Base-by-base conservation (phyloP, 805 yeast species). In the Suhomyces tanzawaensis region DNA sequence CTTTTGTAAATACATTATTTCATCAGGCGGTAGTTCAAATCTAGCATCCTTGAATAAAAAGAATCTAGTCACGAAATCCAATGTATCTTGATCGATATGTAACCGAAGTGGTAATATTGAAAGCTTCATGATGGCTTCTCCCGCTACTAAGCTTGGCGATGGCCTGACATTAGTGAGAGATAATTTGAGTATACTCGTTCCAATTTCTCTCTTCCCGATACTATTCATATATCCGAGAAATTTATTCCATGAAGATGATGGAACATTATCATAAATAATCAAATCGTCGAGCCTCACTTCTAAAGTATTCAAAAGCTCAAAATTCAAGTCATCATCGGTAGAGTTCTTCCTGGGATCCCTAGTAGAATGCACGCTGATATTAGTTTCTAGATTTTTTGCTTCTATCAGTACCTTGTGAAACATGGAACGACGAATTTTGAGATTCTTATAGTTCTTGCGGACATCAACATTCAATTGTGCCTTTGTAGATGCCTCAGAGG, bases 41-140 rank as follows among this genome's bases (percentile, higher is more conserved):
- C 93, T 61, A 2, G 65, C 48, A 51, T 86, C 95, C 52, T 78
- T 82, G 56, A 93, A 93, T 42, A 81, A 89, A 23, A 84, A 78
- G 61, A 88, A 93, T 25, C 96, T 67, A 0, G 79, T 76, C 22
- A 89, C 49, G 47, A 91, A 90, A 39, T 89, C 96, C 14, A 89
- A 66, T 0, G 97, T 86, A 52, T 91, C 98, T 57, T 93, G 99
- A 58, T 93, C 98, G 30, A 93, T 79, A 55, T 87, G 88, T 12
- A 93, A 59, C 36, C 96, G 68, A 30, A 93, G 53, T 0, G 99
- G 99, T 14, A 85, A 64, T 0, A 87, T 61, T 4, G 69, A 54
- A 1, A 81, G 66, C 18, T 69, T 62, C 32, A 87, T 43, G 2
- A 76, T 62, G 15, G 81, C 55, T 52, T 90, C 98, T 1, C 85